phyloP scores from a whole-genome alignment of 352 stramenopile genomes.

The Pythium aquatile region DNA sequence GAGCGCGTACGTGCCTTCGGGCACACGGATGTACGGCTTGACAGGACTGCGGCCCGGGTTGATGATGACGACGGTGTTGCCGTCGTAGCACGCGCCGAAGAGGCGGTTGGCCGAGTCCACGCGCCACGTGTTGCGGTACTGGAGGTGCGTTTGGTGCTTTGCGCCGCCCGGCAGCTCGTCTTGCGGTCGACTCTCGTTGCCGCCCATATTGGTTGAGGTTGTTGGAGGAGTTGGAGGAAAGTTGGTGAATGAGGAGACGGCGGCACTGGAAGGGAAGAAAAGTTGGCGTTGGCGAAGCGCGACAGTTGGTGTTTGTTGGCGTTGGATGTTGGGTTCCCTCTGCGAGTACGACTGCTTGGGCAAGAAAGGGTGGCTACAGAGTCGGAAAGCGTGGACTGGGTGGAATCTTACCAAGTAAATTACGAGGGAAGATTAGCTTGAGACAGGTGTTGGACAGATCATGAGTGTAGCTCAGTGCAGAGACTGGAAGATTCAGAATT shows the following conservation, averaged over 20 bases:
- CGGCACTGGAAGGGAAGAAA: background rate
- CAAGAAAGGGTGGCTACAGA: background rate
- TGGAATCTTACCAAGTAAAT: conserved; percentile 16
- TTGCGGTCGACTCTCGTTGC: conserved; percentile 9
- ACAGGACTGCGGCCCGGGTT: conserved; percentile 54
- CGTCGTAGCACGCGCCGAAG: conserved; percentile 79
- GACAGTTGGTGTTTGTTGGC: background rate
- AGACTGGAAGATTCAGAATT: background rate
- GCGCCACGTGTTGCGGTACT: conserved; percentile 58
- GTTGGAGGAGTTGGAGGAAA: conserved; percentile 6
- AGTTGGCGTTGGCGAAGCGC: conserved; percentile 3
- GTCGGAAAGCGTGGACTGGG: background rate
- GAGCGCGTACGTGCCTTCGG: conserved; percentile 86
- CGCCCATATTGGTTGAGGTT: conserved; percentile 13
- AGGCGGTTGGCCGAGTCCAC: conserved; percentile 70
- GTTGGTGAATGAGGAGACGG: conserved; percentile 12
- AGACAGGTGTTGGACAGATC: conserved; percentile 4
- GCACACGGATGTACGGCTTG: conserved; percentile 84
- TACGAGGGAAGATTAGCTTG: conserved; percentile 10
- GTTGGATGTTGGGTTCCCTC: background rate
- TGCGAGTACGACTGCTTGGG: background rate
- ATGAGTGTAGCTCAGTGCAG: conserved; percentile 8
- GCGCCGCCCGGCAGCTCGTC: conserved; percentile 21
- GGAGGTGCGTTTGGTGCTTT: conserved; percentile 49
- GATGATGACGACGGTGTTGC: conserved; percentile 82